These are phyloP conservation scores for Adansonia gregorii DNA, from an alignment of 441 rosid genomes.

Conservation along the genomic window DNA sequence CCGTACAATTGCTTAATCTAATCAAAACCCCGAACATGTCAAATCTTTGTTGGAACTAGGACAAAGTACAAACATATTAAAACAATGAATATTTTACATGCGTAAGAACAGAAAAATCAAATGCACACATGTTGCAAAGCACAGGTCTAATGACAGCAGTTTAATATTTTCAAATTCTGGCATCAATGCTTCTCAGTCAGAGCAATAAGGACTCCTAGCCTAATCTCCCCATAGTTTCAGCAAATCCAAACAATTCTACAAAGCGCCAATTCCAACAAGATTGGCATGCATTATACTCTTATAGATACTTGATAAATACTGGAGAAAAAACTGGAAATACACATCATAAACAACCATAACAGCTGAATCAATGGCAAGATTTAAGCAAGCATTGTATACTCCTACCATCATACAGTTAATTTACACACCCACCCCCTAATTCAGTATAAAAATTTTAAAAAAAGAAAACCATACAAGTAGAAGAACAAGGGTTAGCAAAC, in stretches of 20 bases:
- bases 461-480: background rate
- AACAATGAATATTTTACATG: conserved; percentile 7
- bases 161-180: background rate
- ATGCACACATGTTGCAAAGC: conserved; percentile 2
- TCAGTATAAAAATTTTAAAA: too few species aligned
- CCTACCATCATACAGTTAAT: background rate
- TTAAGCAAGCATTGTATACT: background rate
- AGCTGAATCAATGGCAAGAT: background rate
- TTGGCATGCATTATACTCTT: background rate
- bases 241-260: background rate
- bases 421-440: background rate
- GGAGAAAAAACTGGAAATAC: background rate
- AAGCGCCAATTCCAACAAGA: background rate
- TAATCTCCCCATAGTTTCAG: background rate
- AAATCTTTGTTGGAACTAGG: background rate
- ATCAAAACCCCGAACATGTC: conserved; percentile 3
- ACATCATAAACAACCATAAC: background rate
- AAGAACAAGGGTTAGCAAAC: background rate
- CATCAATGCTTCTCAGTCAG: background rate
- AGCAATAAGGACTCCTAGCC: background rate
- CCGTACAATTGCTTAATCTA: background rate
- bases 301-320: background rate
- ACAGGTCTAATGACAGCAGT: background rate
- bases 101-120: background rate
- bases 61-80: background rate